Conservation (phyloP, 306 rosid genomes). For the Crotalaria pallida region DNA sequence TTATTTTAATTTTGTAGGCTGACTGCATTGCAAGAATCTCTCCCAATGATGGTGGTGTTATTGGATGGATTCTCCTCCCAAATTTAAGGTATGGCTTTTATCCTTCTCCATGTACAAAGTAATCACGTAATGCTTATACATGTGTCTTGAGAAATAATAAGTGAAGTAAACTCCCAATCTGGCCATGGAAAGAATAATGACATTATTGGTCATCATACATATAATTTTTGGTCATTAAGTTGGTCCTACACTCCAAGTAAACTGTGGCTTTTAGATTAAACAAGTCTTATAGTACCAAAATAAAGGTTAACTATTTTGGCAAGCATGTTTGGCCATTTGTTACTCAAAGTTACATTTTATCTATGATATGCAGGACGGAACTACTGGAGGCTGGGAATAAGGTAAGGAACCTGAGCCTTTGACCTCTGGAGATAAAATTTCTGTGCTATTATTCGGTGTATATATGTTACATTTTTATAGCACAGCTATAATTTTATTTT, state of each 20-base stretch:
- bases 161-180: neutral
- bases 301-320: neutral
- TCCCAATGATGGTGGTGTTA: constrained; percentile 54
- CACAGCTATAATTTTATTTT: neutral
- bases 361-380: constrained; percentile 42
- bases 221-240: neutral
- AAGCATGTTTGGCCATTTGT: neutral
- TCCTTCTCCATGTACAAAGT: neutral
- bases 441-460: neutral
- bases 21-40: constrained; percentile 89
- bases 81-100: constrained; percentile 49
- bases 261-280: neutral
- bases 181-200: neutral
- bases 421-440: neutral
- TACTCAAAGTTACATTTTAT: constrained; percentile 4
- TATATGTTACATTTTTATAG: too few relatives aligned
- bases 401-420: constrained; percentile 48
- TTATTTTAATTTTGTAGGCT: constrained; percentile 44
- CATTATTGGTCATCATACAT: neutral
- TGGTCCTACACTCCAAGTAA: neutral
- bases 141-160: neutral
- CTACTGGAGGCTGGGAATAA: constrained; percentile 39
- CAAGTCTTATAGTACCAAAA: neutral
- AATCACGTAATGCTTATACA: neutral
- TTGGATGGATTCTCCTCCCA: constrained; percentile 88